Conservation (phyloP, 1,284 basidiomycete genomes). For the Caloboletus inedulis region DNA sequence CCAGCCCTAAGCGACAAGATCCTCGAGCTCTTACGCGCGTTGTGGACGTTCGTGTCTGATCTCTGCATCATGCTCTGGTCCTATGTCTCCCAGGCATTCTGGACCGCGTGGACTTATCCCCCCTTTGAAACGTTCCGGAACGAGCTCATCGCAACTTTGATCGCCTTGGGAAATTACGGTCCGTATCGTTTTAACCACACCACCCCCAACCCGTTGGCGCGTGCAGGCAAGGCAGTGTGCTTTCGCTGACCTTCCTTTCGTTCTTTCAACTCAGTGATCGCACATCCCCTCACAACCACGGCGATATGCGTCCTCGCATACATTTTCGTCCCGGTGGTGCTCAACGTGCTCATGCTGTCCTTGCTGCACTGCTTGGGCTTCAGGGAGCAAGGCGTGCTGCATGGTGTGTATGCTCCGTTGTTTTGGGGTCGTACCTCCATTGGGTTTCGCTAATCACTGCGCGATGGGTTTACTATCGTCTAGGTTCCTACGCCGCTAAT, state of each 20-base stretch:
- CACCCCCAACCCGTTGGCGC: too few species aligned
- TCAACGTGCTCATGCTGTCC: neutral
- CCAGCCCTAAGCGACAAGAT: constrained; percentile 14
- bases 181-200: neutral
- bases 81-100: constrained; percentile 7
- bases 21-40: constrained; percentile 10
- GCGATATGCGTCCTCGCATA: constrained; percentile 14
- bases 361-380: neutral
- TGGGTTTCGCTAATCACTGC: too few species aligned
- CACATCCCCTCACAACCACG: constrained; percentile 14
- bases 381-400: constrained; percentile 5
- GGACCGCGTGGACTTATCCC: constrained; percentile 23
- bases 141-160: constrained; percentile 13
- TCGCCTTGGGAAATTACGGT: constrained; percentile 19
- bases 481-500: constrained; percentile 13
- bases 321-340: constrained; percentile 8
- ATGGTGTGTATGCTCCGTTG: constrained; percentile 5
- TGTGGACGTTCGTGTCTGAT: constrained; percentile 18
- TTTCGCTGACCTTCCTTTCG: too few species aligned
- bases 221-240: too few species aligned
- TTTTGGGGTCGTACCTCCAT: too few species aligned
- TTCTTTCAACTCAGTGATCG: neutral
- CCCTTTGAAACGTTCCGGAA: constrained; percentile 27
- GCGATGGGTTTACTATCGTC: too few species aligned
- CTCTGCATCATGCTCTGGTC: constrained; percentile 14